Base-by-base conservation (phyloP, 2,329 filamentous ascomycete genomes). In the Fusarium pilosicola region DNA sequence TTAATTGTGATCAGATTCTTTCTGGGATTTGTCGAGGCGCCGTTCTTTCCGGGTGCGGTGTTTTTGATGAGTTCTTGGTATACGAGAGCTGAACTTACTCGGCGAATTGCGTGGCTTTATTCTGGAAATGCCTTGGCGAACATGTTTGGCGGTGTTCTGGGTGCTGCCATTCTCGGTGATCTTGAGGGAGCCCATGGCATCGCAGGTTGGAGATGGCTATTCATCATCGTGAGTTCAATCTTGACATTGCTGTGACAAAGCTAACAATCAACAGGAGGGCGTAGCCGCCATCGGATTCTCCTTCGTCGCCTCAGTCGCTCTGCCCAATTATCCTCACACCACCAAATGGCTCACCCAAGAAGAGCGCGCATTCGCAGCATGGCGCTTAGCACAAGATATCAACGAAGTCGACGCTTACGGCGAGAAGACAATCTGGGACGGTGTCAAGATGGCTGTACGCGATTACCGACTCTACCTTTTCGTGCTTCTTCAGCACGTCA, bases 191-290 rank as follows among this genome's bases (percentile, higher is more conserved):
- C 82, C 1, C 80, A 81, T 17, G 91, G 90, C 1, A 81, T 91
- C 2, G 81, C 84, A 2, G 90, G 90, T 2, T 93, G 90, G 90
- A 83, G 89, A 15, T 91, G 89, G 90, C 83, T 92, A 0, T 93
- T 92, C 77, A 91, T 93, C 30, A 88, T 93, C 14, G 84, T 79
- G 15, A 58, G 77, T 70, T 1, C 1, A 1, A 28, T 17, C 7
- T 6, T 9, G 10, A 7, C 3, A 8, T 15, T 12, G 4, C 8
- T 0, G 10, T 26, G 3, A 4, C 18, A 28, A 22, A 1, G 4
- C 61, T 66, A 5, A 67, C 7, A 20, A 7, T 1, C 0, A 4
- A 3, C 22, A 80, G 79, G 83, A 85, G 56, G 81, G 81, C 1
- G 81, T 84, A 17, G 79, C 84, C 24, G 83, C 85, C 60, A 73